phyloP scores from a whole-genome alignment of 257 asterid genomes.

The Solanum tacnaense region DNA sequence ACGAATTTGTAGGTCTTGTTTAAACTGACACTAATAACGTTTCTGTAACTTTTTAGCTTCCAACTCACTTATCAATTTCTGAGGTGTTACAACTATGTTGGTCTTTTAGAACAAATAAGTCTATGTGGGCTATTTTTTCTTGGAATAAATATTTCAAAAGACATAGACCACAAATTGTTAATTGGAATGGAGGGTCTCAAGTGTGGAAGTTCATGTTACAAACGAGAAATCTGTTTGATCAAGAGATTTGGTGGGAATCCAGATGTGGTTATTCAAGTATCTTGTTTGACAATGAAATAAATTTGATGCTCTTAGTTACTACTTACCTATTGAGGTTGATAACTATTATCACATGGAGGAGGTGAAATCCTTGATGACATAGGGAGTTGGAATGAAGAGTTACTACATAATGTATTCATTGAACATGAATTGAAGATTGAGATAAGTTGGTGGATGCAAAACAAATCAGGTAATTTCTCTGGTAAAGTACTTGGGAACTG shows the following conservation, averaged over 20 bases:
- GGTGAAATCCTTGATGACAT: neutral
- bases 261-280: too few relatives aligned
- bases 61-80: neutral
- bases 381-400: neutral
- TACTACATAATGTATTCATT: neutral
- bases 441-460: neutral
- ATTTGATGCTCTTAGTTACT: too few relatives aligned
- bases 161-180: too few relatives aligned
- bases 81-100: neutral
- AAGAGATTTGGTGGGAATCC: too few relatives aligned
- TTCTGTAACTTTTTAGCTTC: neutral
- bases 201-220: too few relatives aligned
- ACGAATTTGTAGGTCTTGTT: neutral
- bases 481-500: neutral
- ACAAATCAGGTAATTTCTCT: neutral
- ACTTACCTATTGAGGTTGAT: too few relatives aligned
- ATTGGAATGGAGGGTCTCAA: too few relatives aligned
- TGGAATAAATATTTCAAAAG: too few relatives aligned
- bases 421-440: neutral
- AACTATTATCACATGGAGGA: neutral
- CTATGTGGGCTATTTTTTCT: too few relatives aligned
- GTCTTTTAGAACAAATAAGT: too few relatives aligned
- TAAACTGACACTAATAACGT: neutral
- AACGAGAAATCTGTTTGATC: too few relatives aligned
- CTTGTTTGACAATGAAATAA: too few relatives aligned